Conservation (phyloP, 805 yeast genomes). For the Hanseniaspora meyeri region DNA sequence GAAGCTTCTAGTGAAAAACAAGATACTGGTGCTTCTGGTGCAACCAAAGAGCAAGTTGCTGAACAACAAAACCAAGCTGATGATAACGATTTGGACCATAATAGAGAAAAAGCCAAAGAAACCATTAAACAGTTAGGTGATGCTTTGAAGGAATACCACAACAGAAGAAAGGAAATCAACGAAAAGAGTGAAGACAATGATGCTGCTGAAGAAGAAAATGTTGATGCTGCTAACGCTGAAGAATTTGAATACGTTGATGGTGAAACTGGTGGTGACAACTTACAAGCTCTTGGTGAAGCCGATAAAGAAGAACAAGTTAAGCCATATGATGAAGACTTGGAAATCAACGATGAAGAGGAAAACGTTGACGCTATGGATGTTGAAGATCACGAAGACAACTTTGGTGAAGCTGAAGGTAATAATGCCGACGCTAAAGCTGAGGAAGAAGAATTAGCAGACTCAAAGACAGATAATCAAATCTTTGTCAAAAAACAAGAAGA, state of each 20-base stretch:
- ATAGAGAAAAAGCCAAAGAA: constrained; percentile 58
- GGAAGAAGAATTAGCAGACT: constrained; percentile 37
- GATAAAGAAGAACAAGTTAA: constrained; percentile 59
- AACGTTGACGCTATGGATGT: constrained; percentile 27
- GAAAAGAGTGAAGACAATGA: constrained; percentile 41
- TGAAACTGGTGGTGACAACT: constrained; percentile 61
- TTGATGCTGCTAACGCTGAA: constrained; percentile 60
- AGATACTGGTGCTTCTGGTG: constrained; percentile 57
- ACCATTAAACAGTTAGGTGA: constrained; percentile 84
- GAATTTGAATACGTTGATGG: constrained; percentile 78
- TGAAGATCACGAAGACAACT: constrained; percentile 21
- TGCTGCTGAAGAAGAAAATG: constrained; percentile 31
- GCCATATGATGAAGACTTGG: constrained; percentile 63
- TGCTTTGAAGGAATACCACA: constrained; percentile 79
- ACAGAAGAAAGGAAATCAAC: constrained; percentile 75
- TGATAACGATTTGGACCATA: constrained; percentile 33
- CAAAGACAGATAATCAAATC: constrained; percentile 36
- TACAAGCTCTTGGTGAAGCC: constrained; percentile 90
- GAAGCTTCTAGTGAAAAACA: constrained; percentile 43
- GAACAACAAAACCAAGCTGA: constrained; percentile 31
- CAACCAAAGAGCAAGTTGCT: constrained; percentile 34
- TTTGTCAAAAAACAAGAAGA: constrained; percentile 35
- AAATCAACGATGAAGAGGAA: constrained; percentile 40
- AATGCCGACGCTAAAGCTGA: constrained; percentile 23
- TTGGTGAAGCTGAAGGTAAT: constrained; percentile 21